Evolutionary conservation across 1,284 basidiomycete genomes (phyloP), one percentile per base, ranked within the genome.

Genomic region (Apiotrichum gracile): DNA sequence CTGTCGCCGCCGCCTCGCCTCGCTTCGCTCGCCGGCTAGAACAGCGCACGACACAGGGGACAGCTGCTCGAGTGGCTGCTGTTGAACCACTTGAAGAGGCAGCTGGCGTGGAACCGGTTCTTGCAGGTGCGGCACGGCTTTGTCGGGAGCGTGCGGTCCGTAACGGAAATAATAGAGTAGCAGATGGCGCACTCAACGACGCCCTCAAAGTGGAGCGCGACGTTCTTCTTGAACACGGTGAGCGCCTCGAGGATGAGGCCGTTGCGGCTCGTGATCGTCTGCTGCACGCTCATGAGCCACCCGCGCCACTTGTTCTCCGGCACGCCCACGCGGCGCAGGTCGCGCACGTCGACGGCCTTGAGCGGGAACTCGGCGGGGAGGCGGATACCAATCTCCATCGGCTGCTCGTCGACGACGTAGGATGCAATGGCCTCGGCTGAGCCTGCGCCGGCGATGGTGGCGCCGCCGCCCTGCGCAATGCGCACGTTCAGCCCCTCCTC

Each of bases 1-100:
- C 37, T 6, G 7, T 21, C 37, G 17, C 22, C 39, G 5, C 16
- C 24, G 6, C 37, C 37, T 38, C 17, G 4, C 39, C 41, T 27
- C 24, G 14, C 38, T 31, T 21, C 22, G 5, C 5, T 19, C 6
- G 25, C 26, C 14, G 10, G 14, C 17, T 65, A 81, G 56, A 81
- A 78, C 41, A 81, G 65, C 4, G 76, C 73, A 51, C 93, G 82
- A 73, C 93, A 97, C 42, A 97, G 75, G 8, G 93, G 93, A 71
- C 93, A 97, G 49, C 85, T 90, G 7, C 87, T 89, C 4, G 87
- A 85, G 74, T 93, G 89, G 58, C 73, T 76, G 29, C 86, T 84
- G 67, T 87, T 87, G 77, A 94, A 94, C 93, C 92, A 96, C 84
- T 93, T 94, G 79, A 86, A 96, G 57, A 96, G 75, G 76, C 93